Percentiles rank a stretch among this genome's conserved stretches.
Conservation (phyloP, 495 filamentous ascomycete species). For the Aspergillus baeticus region DNA sequence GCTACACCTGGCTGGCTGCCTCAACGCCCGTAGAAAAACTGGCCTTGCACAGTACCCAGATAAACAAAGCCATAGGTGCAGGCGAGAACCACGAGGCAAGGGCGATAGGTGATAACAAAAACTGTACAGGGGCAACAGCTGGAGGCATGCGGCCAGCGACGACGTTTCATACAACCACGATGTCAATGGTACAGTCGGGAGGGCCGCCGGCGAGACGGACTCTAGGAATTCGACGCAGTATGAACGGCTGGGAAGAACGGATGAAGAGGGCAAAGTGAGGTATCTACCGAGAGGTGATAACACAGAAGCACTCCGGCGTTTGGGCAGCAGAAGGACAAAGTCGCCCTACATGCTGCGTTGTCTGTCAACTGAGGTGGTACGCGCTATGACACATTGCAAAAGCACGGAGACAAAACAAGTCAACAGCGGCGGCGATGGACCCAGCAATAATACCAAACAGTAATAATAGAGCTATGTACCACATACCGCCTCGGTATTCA, state of each 20-base stretch:
- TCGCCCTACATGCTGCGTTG: background rate
- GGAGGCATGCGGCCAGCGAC: conserved; percentile 33
- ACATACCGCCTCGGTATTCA: background rate
- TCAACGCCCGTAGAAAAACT: conserved; percentile 26
- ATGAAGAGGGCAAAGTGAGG: conserved; percentile 38
- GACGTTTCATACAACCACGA: conserved; percentile 55
- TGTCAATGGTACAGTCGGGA: conserved; percentile 40
- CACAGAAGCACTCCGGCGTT: background rate
- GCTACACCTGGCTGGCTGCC: conserved; percentile 43
- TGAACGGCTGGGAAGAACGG: conserved; percentile 55
- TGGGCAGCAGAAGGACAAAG: conserved; percentile 1
- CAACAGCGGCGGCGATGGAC: background rate
- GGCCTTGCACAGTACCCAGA: conserved; percentile 10
- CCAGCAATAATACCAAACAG: background rate
- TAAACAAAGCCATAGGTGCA: conserved; percentile 6
- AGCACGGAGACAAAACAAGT: background rate
- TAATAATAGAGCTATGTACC: background rate
- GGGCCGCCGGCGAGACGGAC: conserved; percentile 40
- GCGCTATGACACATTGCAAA: background rate
- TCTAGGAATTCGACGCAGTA: conserved; percentile 56
- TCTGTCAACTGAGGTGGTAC: background rate
- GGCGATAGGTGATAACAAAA: conserved; percentile 27
- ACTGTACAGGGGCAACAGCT: conserved; percentile 20
- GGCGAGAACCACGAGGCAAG: conserved; percentile 5
- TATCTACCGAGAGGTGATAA: background rate